These are phyloP conservation scores for Thalia dealbata DNA, from an alignment of 176 grass and related monocot genomes.

Conservation along the genomic window DNA sequence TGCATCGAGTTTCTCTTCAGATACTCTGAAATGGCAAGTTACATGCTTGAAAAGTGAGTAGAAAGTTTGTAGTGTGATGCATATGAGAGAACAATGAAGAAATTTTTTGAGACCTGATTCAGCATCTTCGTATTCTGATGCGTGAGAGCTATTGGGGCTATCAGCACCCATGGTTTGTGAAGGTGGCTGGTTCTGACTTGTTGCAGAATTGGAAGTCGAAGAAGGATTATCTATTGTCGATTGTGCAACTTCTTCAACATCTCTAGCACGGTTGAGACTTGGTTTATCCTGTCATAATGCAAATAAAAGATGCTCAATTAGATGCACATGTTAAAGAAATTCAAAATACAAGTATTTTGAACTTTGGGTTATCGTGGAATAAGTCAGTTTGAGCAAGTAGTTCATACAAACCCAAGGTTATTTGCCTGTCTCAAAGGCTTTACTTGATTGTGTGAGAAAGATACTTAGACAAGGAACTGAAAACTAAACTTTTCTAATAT, in stretches of 20 bases:
- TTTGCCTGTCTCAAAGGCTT: not conserved
- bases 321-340: too few species aligned
- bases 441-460: not conserved
- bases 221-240: slow-evolving; percentile 44
- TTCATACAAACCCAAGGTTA: too few species aligned
- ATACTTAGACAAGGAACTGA: not conserved
- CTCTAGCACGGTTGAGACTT: slow-evolving; percentile 62
- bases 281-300: slow-evolving; percentile 59
- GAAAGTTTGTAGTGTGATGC: slow-evolving; percentile 27
- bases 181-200: slow-evolving; percentile 67
- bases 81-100: slow-evolving; percentile 32
- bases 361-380: too few species aligned
- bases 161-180: slow-evolving; percentile 72
- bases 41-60: slow-evolving; percentile 27
- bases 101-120: slow-evolving; percentile 72
- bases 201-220: slow-evolving; percentile 69
- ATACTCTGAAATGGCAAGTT: slow-evolving; percentile 50
- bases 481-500: too few species aligned
- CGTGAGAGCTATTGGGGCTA: slow-evolving; percentile 79
- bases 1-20: slow-evolving; percentile 72
- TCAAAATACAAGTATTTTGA: too few species aligned
- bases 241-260: slow-evolving; percentile 54
- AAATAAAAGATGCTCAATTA: not conserved
- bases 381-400: too few species aligned
- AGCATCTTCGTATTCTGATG: slow-evolving; percentile 93